Evolutionary conservation across 495 filamentous ascomycete genomes (phyloP).

Genomic region (Neurospora sp.): DNA sequence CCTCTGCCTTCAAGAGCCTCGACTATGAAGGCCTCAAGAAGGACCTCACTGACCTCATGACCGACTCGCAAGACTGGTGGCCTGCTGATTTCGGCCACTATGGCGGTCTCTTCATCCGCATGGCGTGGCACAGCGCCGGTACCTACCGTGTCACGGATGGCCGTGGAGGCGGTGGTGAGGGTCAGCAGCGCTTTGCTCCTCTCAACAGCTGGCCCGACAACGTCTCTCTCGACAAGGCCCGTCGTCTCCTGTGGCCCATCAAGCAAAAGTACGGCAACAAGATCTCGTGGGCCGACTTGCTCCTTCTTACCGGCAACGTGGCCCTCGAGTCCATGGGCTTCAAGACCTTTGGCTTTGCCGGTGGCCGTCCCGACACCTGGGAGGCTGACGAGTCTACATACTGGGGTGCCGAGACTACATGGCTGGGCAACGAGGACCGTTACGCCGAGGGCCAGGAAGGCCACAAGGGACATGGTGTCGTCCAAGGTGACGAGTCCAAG

Average conservation of each 20-base stretch:
- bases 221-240: conserved; percentile 64
- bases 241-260: conserved; percentile 66
- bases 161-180: conserved; percentile 59
- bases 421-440: conserved; percentile 60
- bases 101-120: conserved; percentile 63
- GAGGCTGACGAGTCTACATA: conserved; percentile 63
- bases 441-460: conserved; percentile 43
- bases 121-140: conserved; percentile 69
- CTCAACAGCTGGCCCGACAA: conserved; percentile 78
- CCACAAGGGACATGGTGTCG: conserved; percentile 29
- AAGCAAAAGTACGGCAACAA: conserved; percentile 75
- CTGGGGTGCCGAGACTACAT: conserved; percentile 64
- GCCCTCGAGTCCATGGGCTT: conserved; percentile 67
- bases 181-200: conserved; percentile 65
- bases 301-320: conserved; percentile 61
- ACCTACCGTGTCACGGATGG: conserved; percentile 65
- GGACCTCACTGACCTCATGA: conserved; percentile 56
- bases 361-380: conserved; percentile 57
- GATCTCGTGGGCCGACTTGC: conserved; percentile 66
- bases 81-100: conserved; percentile 71
- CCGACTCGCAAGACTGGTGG: conserved; percentile 68
- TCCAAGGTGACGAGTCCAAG: conserved; percentile 37
- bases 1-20: conserved; percentile 55
- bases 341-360: conserved; percentile 62
- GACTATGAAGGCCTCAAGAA: conserved; percentile 65